Base-by-base conservation (phyloP, 1,139 yeast genomes). In the Taphrina deformans region DNA sequence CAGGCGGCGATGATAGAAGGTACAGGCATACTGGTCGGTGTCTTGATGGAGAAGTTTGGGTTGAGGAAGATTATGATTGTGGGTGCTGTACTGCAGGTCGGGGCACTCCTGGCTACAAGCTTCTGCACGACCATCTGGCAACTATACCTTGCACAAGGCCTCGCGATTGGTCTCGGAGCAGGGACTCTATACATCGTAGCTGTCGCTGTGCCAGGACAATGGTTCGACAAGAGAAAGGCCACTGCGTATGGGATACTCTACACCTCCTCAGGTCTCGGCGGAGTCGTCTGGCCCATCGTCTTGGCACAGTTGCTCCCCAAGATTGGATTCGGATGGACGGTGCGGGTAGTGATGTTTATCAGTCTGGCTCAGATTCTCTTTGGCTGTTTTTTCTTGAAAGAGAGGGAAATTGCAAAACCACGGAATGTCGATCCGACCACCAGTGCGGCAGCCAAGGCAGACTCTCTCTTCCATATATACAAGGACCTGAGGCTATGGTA, bases 241-340 rank as follows among this genome's bases (percentile, higher is more conserved):
- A 73, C 85, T 29, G 89, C 87, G 0, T 74, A 80, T 12, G 87
- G 88, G 2, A 69, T 86, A 1, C 82, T 83, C 0, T 80, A 86
- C 0, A 80, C 85, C 0, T 89, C 89, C 0, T 80, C 87, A 1
- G 85, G 88, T 7, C 74, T 81, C 5, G 91, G 89, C 1, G 90
- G 90, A 1, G 79, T 86, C 16, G 78, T 79, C 29, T 81, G 81
- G 78, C 83, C 84, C 1, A 75, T 80, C 66, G 77, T 76, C 2
- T 73, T 79, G n/a, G 73, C 78, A 31, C 71, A 72, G 7, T 69
- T 81, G 44, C 73, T 77, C 55, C 66, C 70, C 31, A 69, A 74
- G 58, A 76, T 83, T 71, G 87, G 88, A 66, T 72, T 79, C 74
- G 75, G 75, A 70, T 77, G 89, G 80, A 79, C 84, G 0, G 84